Evolutionary conservation across 768 basidiomycete genomes (phyloP).

Genomic region (Russula olivacea): DNA sequence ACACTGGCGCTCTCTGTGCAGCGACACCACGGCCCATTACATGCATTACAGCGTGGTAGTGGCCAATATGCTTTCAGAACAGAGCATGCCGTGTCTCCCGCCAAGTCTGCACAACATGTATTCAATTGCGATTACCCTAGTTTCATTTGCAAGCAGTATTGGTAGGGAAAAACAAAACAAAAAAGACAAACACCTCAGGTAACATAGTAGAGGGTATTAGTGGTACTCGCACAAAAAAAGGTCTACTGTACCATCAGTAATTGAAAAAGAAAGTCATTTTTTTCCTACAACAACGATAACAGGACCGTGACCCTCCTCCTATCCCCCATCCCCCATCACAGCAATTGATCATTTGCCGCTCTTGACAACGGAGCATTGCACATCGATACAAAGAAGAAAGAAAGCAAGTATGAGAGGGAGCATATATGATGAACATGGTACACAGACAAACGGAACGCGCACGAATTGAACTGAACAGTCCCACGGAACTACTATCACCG

Average conservation of each 20-base stretch:
- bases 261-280: neutral
- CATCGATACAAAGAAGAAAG: neutral
- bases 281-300: constrained; percentile 2
- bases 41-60: too few relatives aligned
- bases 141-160: neutral
- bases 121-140: too few relatives aligned
- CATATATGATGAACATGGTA: constrained; percentile 5
- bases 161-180: neutral
- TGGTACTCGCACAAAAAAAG: neutral
- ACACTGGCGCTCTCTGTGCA: too few relatives aligned
- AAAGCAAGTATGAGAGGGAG: neutral
- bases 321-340: neutral
- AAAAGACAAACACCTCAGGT: neutral
- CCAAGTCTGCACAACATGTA: too few relatives aligned
- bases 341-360: neutral
- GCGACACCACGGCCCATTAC: too few relatives aligned
- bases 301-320: neutral
- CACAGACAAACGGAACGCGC: neutral
- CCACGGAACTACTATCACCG: neutral
- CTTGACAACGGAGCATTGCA: neutral
- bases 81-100: too few relatives aligned
- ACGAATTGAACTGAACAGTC: neutral
- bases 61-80: too few relatives aligned
- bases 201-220: constrained; percentile 2
- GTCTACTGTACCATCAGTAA: neutral